Conservation (phyloP, 2,329 filamentous ascomycete genomes). For the Fonsecaea pugnacius region DNA sequence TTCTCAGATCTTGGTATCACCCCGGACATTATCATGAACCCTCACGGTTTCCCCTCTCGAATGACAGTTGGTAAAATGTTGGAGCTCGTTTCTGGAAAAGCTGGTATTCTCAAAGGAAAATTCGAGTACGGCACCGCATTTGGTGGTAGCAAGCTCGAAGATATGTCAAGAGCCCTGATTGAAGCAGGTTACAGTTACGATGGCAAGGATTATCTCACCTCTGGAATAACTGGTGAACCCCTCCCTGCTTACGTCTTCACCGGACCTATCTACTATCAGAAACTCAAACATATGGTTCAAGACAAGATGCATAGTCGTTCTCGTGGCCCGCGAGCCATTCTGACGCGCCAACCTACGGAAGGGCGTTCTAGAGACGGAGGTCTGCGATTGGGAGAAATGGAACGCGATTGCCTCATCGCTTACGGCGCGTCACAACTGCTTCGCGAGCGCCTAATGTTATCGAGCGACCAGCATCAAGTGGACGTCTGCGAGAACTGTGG, state of each 20-base stretch:
- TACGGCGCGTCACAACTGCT: constrained; percentile 93
- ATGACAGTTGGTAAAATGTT: constrained; percentile 99
- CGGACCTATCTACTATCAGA: constrained; percentile 98
- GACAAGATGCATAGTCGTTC: constrained; percentile 99
- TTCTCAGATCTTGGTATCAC: constrained; percentile 88
- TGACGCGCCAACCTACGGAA: constrained; percentile 95
- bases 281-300: constrained; percentile 99
- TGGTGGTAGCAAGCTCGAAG: constrained; percentile 80
- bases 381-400: constrained; percentile 95
- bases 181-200: constrained; percentile 93
- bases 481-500: constrained; percentile 95
- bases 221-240: constrained; percentile 90
- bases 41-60: constrained; percentile 97
- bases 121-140: constrained; percentile 90
- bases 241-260: constrained; percentile 97
- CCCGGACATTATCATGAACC: constrained; percentile 99
- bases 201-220: constrained; percentile 95
- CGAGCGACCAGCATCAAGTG: constrained; percentile 84
- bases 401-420: constrained; percentile 95
- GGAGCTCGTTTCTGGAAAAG: constrained; percentile 92
- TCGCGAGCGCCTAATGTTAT: constrained; percentile 91
- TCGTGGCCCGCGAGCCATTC: constrained; percentile 83
- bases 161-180: constrained; percentile 84
- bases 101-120: constrained; percentile 80
- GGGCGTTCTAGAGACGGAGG: constrained; percentile 91